Base-by-base conservation (phyloP, 164 flowering plant species). In the Litsea cubeba region DNA sequence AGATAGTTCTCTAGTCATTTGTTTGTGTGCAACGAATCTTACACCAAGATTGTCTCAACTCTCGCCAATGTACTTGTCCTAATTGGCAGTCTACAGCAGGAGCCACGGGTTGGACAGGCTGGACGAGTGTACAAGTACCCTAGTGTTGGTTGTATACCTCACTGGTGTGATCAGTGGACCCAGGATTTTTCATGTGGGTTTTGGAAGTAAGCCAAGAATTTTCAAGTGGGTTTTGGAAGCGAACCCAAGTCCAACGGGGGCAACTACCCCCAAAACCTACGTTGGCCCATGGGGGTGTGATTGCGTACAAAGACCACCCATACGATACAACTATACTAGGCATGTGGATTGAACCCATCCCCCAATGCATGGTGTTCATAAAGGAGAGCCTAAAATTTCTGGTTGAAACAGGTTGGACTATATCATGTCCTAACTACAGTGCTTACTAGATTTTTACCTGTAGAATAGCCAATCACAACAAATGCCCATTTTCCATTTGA, bases 401-500 rank as follows among this genome's bases (percentile, higher is more conserved):
- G n/a, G 63, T 58, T 22, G 63, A 58, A 58, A 22, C 46, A 18
- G 63, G n/a, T 15, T 22, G 20, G 63, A 58, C 63, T 22, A 58
- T 58, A 51, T 15, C 50, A 62, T n/a, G 23, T 23, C 30, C 67
- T 26, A 65, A 6, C 14, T 25, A 20, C 8, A 6, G 10, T 40
- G 11, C 10, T 40, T 1, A 40, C 8, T 5, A 40, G 46, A 7
- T 2, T 40, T 28, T 77, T 84, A 91, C 97, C 97, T 81, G 89
- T 1, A 18, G 87, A 50, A 79, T 85, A 82, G 64, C 96, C 98
- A 50, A 86, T 84, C 2, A 81, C 74, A 58, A 91, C 68, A 65
- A 71, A 64, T 12, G 84, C 81, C 97, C 99, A 95, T 18, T 81
- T 84, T 71, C 95, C 97, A 32, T 84, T 64, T 57, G 82, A 87